phyloP scores from a whole-genome alignment of 2,329 filamentous ascomycete species.

The Rhynchosporium agropyri region DNA sequence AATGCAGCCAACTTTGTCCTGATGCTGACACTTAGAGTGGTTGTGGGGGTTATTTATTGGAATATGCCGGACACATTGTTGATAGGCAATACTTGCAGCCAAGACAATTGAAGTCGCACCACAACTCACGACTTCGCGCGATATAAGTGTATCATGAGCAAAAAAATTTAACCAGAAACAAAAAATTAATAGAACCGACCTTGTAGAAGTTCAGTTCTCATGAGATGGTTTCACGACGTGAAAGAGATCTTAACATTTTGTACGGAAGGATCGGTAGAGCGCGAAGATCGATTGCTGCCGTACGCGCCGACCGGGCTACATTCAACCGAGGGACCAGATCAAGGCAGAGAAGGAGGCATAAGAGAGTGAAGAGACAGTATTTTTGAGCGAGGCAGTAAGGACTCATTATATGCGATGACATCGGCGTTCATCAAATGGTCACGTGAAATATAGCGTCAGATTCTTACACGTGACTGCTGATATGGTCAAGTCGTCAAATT shows the following conservation, averaged over 20 bases:
- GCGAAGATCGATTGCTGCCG: no score
- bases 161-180: background rate
- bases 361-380: no score
- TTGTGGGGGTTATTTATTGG: background rate
- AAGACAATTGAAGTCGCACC: background rate
- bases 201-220: no score
- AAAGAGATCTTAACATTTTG: no score
- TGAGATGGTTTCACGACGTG: no score
- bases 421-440: constrained; percentile 8
- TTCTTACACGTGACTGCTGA: constrained; percentile 18
- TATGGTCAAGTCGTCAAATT: constrained; percentile 1
- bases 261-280: no score
- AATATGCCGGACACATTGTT: constrained; percentile 5
- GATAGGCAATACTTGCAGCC: constrained; percentile 6
- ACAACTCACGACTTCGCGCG: background rate
- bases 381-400: background rate
- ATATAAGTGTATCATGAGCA: background rate
- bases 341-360: no score
- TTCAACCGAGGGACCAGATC: no score
- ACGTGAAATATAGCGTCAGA: constrained; percentile 22
- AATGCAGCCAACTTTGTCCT: background rate
- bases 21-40: background rate
- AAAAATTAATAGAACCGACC: background rate
- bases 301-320: no score
- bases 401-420: background rate